phyloP scores from a whole-genome alignment of 164 flowering plant species.

The Pachysandra terminalis region DNA sequence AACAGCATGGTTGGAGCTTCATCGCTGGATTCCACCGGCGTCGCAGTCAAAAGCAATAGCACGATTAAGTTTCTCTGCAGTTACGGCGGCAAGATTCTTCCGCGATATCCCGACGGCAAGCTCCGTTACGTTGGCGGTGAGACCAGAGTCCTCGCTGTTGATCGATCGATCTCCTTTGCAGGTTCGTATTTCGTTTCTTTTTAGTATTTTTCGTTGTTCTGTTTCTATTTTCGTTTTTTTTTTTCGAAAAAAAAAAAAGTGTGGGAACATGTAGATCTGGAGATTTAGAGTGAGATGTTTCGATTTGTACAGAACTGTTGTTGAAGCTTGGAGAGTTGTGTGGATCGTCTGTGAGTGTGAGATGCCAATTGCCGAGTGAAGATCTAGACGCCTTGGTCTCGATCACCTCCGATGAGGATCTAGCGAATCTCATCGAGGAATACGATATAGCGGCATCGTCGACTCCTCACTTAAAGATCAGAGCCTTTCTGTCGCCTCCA shows the following conservation, averaged over 20 bases:
- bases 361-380: constrained; percentile 85
- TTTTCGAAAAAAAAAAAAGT: no score
- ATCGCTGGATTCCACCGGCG: no score
- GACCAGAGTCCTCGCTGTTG: constrained; percentile 78
- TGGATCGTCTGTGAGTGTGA: constrained; percentile 56
- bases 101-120: constrained; percentile 83
- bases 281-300: constrained; percentile 13
- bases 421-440: constrained; percentile 76
- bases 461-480: constrained; percentile 52
- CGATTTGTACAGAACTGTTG: constrained; percentile 52
- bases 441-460: constrained; percentile 54
- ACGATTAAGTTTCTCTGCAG: constrained; percentile 81
- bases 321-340: constrained; percentile 71
- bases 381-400: constrained; percentile 90
- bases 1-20: no score
- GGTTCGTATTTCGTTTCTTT: constrained; percentile 41
- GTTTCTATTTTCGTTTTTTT: no score
- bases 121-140: constrained; percentile 93
- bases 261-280: no score
- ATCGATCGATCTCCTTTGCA: constrained; percentile 64
- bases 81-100: constrained; percentile 90
- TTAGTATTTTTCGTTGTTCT: background rate
- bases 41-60: no score
- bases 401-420: constrained; percentile 82
- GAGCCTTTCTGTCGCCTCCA: constrained; percentile 66